Evolutionary conservation across 169 alveolate genomes (phyloP).

Genomic region (Plasmodium knowlesi): DNA sequence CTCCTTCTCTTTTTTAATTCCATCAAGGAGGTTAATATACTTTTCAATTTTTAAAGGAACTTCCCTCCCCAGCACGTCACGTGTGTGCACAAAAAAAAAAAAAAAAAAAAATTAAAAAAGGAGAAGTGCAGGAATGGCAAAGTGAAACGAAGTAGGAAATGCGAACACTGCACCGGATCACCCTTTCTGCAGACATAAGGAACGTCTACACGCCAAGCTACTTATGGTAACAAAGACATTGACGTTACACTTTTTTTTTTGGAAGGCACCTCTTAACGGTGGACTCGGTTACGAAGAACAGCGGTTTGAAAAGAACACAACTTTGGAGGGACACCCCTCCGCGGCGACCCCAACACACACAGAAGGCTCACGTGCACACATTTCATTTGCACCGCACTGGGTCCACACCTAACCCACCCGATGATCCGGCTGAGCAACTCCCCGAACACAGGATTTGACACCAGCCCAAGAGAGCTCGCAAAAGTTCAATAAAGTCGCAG

Average conservation of each 20-base stretch:
- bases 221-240: neutral
- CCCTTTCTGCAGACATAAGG: neutral
- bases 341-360: too few species aligned
- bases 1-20: neutral
- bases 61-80: neutral
- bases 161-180: neutral
- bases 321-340: too few species aligned
- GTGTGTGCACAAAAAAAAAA: neutral
- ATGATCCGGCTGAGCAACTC: neutral
- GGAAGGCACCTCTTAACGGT: neutral
- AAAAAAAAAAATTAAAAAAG: constrained; percentile 1
- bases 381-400: neutral
- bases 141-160: neutral
- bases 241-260: neutral
- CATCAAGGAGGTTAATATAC: neutral
- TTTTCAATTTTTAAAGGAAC: neutral
- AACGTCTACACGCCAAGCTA: neutral
- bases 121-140: neutral
- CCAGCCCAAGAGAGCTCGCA: neutral
- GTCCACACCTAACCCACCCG: neutral
- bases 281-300: too few species aligned
- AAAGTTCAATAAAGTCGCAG: neutral
- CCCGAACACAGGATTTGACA: neutral
- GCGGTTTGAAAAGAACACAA: too few species aligned
- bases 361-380: neutral